Percentiles rank a stretch among this genome's conserved stretches.
phyloP scores from a whole-genome alignment of 306 rosid species.

The Medicago ruthenica region DNA sequence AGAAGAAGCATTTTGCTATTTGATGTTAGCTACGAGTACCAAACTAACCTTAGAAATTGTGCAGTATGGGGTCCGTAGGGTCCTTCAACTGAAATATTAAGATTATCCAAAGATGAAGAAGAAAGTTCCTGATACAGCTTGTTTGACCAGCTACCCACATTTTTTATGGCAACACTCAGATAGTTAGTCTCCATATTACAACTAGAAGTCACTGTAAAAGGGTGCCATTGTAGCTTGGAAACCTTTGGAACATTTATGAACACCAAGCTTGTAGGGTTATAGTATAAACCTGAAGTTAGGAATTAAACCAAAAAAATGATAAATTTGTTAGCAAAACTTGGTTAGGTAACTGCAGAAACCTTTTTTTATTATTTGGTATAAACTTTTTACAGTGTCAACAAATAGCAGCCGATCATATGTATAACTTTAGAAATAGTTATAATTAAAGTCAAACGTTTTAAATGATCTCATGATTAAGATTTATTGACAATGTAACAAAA shows the following conservation, averaged over 20 bases:
- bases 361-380: no score
- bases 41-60: conserved; percentile 58
- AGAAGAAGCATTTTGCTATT: neutral
- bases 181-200: conserved; percentile 55
- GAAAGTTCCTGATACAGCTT: conserved; percentile 59
- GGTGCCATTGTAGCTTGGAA: conserved; percentile 88
- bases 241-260: conserved; percentile 69
- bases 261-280: conserved; percentile 69
- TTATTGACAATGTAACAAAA: no score
- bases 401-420: no score
- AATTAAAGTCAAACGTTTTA: no score
- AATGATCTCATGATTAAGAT: no score
- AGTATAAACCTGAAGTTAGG: conserved; percentile 52
- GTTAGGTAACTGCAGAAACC: neutral
- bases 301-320: neutral
- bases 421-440: no score
- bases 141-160: conserved; percentile 67
- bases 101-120: conserved; percentile 49
- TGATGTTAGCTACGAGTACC: neutral
- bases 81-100: conserved; percentile 79
- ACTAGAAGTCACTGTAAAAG: conserved; percentile 74
- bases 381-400: no score
- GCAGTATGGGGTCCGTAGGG: conserved; percentile 73
- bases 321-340: neutral
- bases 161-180: conserved; percentile 61